These are phyloP conservation scores for Magnolia officinalis DNA, from an alignment of 164 flowering plant species.

Conservation along the genomic window DNA sequence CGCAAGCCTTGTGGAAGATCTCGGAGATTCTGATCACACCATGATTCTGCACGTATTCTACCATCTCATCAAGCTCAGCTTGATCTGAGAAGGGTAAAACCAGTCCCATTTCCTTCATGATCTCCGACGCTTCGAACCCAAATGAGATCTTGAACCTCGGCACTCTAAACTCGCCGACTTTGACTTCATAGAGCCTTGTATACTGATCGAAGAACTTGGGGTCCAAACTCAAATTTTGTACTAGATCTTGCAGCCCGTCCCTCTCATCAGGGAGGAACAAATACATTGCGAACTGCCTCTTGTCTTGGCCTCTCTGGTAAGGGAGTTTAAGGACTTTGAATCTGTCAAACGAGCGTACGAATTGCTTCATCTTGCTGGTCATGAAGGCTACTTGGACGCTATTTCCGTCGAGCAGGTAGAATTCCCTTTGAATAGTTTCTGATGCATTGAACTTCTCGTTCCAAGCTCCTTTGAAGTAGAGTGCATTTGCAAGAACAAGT, in stretches of 20 bases:
- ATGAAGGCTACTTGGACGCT: constrained; percentile 27
- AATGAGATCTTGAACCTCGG: constrained; percentile 26
- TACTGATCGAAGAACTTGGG: background rate
- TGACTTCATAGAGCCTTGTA: background rate
- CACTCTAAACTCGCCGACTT: constrained; percentile 9
- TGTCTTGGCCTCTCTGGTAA: constrained; percentile 9
- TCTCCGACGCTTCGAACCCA: constrained; percentile 15
- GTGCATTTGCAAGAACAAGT: constrained; percentile 21
- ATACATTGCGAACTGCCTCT: constrained; percentile 19
- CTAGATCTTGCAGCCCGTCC: constrained; percentile 16
- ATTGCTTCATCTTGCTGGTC: constrained; percentile 8
- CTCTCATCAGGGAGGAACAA: constrained; percentile 22
- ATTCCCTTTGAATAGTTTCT: constrained; percentile 12
- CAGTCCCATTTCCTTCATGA: constrained; percentile 12
- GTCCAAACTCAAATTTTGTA: constrained; percentile 10
- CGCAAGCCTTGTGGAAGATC: background rate
- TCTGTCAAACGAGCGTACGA: background rate
- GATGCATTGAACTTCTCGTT: constrained; percentile 1
- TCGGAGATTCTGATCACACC: background rate
- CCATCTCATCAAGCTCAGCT: constrained; percentile 12
- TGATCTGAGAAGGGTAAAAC: constrained; percentile 14
- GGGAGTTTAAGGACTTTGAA: constrained; percentile 23
- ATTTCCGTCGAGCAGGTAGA: constrained; percentile 24
- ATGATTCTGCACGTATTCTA: background rate
- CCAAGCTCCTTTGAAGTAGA: constrained; percentile 30